Evolutionary conservation across 140 eudicot species (phyloP), one percentile per base, ranked within the genome.

Genomic region (Oenanthe javanica): DNA sequence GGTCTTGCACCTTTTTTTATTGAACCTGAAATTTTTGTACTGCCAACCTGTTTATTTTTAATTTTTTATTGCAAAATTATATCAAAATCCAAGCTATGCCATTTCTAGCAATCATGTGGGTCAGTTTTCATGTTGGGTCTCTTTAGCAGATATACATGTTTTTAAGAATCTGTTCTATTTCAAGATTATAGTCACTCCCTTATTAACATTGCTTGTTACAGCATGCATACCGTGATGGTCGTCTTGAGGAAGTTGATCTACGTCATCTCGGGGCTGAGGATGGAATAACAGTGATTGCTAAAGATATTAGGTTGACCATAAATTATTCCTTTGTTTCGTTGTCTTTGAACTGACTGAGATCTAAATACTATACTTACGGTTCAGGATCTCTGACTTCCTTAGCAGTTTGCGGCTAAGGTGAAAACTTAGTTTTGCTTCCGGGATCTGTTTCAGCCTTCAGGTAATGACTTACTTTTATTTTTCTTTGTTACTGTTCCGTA

Each of bases 161-260:
- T n/a, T 61, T 46, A 0, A 1, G 5, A n/a, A n/a, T 21, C 11
- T 5, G 15, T 40, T 10, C 7, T 73, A 4, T 47, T 45, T 74
- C 6, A 50, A 47, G 78, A 74, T 74, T 74, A 13, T 9, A 23
- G 59, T n/a, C 40, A 63, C 40, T 23, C 40, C 70, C 57, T 47
- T 21, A 5, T 45, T 23, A 23, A 2, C 23, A 47, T 27, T 45
- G 38, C 51, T 23, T 50, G 23, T 83, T 70, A 66, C 97, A 94
- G 97, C 99, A 94, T 92, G 94, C 97, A 42, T 89, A 92, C 82
- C 95, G 95, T 82, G 99, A 94, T 85, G 99, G 99, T 66, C 93
- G 91, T 82, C 87, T 92, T 71, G 97, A 94, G 81, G 97, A 94
- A 84, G 93, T 88, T 43, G 91, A 81, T 82, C 82, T 89, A 85